A percentile compares a stretch with the other conserved stretches of the same genome.
These are phyloP conservation scores for Leptographium galeiforme DNA, from an alignment of 2,329 filamentous ascomycete species.

Conservation along the genomic window DNA sequence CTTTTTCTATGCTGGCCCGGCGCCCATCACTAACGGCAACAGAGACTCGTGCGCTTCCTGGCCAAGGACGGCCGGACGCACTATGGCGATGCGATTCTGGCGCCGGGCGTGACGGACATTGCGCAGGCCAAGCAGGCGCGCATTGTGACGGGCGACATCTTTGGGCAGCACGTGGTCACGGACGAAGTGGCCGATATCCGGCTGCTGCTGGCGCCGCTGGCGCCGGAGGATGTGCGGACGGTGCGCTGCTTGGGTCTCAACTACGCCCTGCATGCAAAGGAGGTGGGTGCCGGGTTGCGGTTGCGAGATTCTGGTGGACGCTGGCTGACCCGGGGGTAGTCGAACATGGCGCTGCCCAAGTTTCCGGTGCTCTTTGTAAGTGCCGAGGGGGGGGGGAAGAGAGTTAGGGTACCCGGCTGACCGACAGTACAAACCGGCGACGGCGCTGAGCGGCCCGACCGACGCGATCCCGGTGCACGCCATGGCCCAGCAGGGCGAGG, in stretches of 20 bases:
- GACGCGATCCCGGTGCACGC: conserved; percentile 53
- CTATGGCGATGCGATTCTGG: conserved; percentile 63
- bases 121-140: conserved; percentile 45
- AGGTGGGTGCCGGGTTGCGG: conserved; percentile 28
- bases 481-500: conserved; percentile 51
- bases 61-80: conserved; percentile 56
- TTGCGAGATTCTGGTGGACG: too few relatives aligned
- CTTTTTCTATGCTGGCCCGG: neutral
- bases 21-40: neutral
- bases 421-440: conserved; percentile 50
- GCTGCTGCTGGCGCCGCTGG: conserved; percentile 49
- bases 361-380: conserved; percentile 59
- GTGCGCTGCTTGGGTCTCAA: conserved; percentile 60
- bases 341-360: conserved; percentile 53
- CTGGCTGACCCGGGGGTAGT: conserved; percentile 13
- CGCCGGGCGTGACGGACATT: conserved; percentile 44
- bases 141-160: conserved; percentile 53
- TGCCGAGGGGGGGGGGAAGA: neutral
- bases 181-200: conserved; percentile 43
- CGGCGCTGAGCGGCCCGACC: conserved; percentile 48
- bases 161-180: conserved; percentile 50
- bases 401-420: neutral
- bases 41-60: conserved; percentile 63
- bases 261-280: conserved; percentile 58
- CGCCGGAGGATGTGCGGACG: conserved; percentile 47